phyloP scores from a whole-genome alignment of 768 basidiomycete species.

The Trichaptum fuscoviolaceum region DNA sequence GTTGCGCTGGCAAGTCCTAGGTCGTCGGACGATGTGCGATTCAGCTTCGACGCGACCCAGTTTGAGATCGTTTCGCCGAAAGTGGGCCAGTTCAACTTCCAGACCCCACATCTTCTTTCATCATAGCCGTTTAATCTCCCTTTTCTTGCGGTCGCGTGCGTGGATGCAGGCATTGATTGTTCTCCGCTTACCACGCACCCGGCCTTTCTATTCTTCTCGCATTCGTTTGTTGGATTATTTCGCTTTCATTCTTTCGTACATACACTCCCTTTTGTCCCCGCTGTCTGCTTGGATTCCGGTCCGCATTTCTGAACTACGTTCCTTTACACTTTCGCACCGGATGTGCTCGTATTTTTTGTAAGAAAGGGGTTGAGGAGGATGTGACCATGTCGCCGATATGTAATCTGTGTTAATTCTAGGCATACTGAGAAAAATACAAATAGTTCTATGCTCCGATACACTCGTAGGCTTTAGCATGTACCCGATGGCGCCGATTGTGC shows the following conservation, averaged over 20 bases:
- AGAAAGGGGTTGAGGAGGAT: neutral
- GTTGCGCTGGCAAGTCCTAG: conserved; percentile 28
- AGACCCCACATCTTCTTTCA: neutral
- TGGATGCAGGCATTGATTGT: neutral
- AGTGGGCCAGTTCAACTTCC: neutral
- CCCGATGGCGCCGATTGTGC: neutral
- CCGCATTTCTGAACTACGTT: neutral
- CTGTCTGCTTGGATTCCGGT: no score
- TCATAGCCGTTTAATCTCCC: neutral
- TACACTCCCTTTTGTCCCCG: no score
- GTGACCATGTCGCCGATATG: neutral
- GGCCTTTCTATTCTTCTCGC: neutral
- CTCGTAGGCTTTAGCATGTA: neutral
- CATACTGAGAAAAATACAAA: neutral
- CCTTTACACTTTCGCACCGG: neutral
- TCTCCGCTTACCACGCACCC: neutral
- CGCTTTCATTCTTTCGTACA: neutral
- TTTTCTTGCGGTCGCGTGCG: neutral
- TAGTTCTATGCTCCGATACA: neutral
- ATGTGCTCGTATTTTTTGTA: no score
- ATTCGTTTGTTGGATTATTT: neutral
- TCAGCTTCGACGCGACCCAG: conserved; percentile 59
- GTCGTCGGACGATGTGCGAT: conserved; percentile 36
- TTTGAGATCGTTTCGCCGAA: conserved; percentile 53
- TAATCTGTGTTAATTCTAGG: conserved; percentile 1